Evolutionary conservation across 192 early-diverging fungal species (phyloP).

Genomic region (Podila epigama): DNA sequence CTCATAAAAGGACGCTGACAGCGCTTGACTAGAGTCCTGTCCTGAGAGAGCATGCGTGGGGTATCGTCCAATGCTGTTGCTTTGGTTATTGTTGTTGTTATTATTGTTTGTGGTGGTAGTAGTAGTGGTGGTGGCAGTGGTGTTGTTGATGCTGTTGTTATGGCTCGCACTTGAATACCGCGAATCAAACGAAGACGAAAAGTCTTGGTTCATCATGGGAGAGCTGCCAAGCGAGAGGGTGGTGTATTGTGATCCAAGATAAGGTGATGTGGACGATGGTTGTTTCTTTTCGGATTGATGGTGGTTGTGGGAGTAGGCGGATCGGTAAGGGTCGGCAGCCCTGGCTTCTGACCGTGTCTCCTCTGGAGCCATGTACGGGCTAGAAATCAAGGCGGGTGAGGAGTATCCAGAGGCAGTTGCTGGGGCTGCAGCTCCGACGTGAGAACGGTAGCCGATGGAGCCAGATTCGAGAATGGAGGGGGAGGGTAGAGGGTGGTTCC

Average conservation of each 20-base stretch:
- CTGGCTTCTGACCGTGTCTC: constrained; percentile 12
- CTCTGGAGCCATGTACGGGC: background rate
- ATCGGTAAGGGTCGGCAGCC: constrained; percentile 33
- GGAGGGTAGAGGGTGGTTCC: constrained; percentile 22
- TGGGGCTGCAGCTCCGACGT: constrained; percentile 7
- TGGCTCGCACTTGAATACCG: constrained; percentile 19
- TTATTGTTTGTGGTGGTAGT: background rate
- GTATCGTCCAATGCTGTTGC: too few relatives aligned
- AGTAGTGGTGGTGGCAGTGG: too few relatives aligned
- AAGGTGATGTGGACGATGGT: constrained; percentile 13
- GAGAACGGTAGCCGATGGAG: background rate
- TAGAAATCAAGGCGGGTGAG: constrained; percentile 1
- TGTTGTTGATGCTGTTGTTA: constrained; percentile 10
- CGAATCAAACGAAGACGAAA: constrained; percentile 46
- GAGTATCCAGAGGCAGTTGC: constrained; percentile 3
- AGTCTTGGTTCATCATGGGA: constrained; percentile 33
- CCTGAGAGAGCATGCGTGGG: constrained; percentile 27
- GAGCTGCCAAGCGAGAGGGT: constrained; percentile 1
- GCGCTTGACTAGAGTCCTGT: constrained; percentile 35
- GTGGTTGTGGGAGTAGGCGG: constrained; percentile 25
- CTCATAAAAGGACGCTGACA: constrained; percentile 25
- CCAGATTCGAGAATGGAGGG: constrained; percentile 21
- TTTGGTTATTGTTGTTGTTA: constrained; percentile 9
- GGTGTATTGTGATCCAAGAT: constrained; percentile 14
- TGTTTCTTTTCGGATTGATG: background rate